Conservation (phyloP, 164 flowering plant genomes). For the Macadamia tetraphylla region DNA sequence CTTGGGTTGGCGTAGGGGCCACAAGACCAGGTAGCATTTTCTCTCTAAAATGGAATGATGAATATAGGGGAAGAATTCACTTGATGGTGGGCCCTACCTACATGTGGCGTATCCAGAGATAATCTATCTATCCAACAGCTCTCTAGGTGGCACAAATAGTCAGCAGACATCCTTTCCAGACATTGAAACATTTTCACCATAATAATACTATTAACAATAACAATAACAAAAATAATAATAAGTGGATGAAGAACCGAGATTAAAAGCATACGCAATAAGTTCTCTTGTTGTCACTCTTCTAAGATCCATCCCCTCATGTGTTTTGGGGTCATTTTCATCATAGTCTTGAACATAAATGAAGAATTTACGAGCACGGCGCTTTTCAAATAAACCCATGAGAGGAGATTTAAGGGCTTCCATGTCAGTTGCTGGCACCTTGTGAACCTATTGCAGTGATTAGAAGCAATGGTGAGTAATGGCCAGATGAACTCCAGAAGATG, state of each 20-base stretch:
- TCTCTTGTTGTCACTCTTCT: conserved; percentile 76
- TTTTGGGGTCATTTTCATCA: conserved; percentile 74
- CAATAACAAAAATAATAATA: not conserved
- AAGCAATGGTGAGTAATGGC: conserved; percentile 1
- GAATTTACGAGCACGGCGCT: conserved; percentile 92
- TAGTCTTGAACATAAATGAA: conserved; percentile 88
- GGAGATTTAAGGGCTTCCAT: conserved; percentile 97
- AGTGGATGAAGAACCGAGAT: conserved; percentile 1
- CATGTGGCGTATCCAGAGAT: no score
- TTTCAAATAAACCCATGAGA: conserved; percentile 92
- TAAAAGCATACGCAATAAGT: conserved; percentile 64
- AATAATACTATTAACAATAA: not conserved
- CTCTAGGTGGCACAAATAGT: no score
- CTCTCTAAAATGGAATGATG: no score
- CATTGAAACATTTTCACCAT: no score
- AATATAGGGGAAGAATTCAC: no score
- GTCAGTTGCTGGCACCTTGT: conserved; percentile 95
- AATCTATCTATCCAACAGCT: no score
- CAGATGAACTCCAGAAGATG: not conserved
- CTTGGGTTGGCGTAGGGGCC: no score
- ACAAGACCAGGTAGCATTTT: no score
- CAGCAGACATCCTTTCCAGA: no score
- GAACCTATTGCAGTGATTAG: conserved; percentile 42
- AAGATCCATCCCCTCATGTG: conserved; percentile 93
- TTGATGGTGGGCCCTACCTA: no score